Evolutionary conservation across 805 yeast genomes (phyloP).

Genomic region (Candida maesae): DNA sequence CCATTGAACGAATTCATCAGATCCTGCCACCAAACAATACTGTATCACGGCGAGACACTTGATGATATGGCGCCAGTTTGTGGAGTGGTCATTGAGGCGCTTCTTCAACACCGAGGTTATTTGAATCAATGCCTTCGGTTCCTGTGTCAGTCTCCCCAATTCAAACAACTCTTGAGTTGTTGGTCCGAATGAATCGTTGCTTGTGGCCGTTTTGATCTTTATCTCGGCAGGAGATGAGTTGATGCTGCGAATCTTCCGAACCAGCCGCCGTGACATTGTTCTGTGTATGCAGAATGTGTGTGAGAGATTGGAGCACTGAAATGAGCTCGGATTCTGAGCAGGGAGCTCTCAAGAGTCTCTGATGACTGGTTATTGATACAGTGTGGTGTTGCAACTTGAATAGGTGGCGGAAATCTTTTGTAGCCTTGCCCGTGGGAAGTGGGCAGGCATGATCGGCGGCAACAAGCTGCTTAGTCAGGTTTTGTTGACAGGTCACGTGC

Average conservation of each 20-base stretch:
- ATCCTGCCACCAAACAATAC: conserved; percentile 51
- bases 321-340: too few species aligned
- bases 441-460: too few species aligned
- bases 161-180: conserved; percentile 53
- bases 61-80: conserved; percentile 37
- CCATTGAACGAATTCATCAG: conserved; percentile 48
- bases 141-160: conserved; percentile 43
- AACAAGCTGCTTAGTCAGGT: too few species aligned
- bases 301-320: too few species aligned
- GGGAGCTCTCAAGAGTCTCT: neutral
- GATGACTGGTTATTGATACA: too few species aligned
- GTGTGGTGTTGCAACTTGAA: too few species aligned
- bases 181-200: conserved; percentile 51
- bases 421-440: too few species aligned
- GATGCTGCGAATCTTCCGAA: conserved; percentile 32
- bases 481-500: too few species aligned
- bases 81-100: conserved; percentile 32
- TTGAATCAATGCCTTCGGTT: conserved; percentile 34
- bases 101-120: conserved; percentile 39
- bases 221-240: conserved; percentile 29
- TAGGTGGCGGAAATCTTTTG: too few species aligned
- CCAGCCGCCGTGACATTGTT: conserved; percentile 26
- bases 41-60: conserved; percentile 51
- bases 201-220: conserved; percentile 44
- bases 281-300: too few species aligned